Evolutionary conservation across 768 basidiomycete genomes (phyloP), one percentile per base, ranked within the genome.

Genomic region (Lactifluus rugatus): DNA sequence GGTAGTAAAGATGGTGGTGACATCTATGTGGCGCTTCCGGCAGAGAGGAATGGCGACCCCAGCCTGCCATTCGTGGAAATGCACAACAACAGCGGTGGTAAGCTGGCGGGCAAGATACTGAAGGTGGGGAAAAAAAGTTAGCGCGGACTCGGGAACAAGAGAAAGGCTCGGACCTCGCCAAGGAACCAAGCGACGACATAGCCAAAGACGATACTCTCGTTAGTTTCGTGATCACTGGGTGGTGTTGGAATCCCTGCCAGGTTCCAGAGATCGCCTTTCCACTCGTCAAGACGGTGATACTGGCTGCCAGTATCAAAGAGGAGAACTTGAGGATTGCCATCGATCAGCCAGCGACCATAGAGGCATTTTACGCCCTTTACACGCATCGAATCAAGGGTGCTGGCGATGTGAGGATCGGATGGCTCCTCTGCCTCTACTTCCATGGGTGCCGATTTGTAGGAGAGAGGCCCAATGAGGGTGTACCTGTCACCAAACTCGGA

Each of bases 11-110:
- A 98, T 88, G 69, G 96, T 98, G 45, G 95, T 97, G 63, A 99
- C 87, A 73, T 99, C 96, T 69, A 99, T 87, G 69, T 96, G 94
- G 52, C 96, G 81, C 74, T 96, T 98, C 63, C 96, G 80, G 72
- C 92, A 95, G 14, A 98, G 80, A 8, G 92, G 87, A 56, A 97
- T 96, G 25, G 94, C 92, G 47, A 96, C 83, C 46, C 95, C 94
- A 9, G 93, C 95, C 70, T 98, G 96, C 96, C 96, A 99, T 73
- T 99, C 96, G 71, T 99, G 96, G 77, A 99, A 96, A 73, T 99
- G 96, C 64, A 93, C 94, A 57, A 98, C 80, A 66, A 98, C 90
- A 17, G 94, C 93, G 5, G 84, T 89, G 53, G 79, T 76, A 32
- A 87, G 79, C 69, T 96, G 90, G 44, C 83, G 83, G 26, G 87